Evolutionary conservation across 306 rosid species (phyloP), one percentile per base, ranked within the genome.

Genomic region (Abrus precatorius): DNA sequence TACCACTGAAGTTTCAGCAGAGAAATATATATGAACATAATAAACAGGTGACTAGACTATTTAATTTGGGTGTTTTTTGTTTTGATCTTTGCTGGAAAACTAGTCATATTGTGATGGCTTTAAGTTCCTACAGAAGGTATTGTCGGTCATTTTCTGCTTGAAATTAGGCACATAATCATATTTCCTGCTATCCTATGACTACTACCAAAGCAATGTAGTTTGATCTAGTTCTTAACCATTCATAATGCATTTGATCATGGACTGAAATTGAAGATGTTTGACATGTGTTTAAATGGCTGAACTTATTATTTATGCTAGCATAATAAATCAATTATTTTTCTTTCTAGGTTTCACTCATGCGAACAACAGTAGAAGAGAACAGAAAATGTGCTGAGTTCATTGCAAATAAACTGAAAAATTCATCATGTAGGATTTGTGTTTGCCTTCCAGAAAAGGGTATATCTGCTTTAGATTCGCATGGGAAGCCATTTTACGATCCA

Each of bases 371-470:
- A 61, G 92, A 90, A 3, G 98, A 95, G 90, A 95, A 88, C 90
- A 91, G 77, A 82, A 91, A 73, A 77, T 73, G 90, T 88, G 97
- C 97, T 67, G 76, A 84, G 9, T 95, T 95, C 74, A 95, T 92
- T 70, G 91, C 98, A 64, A 86, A 86, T 76, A 95, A 95, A 61
- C 85, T 95, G 66, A 90, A 95, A 72, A 91, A 76, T 45, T 87
- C 95, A 11, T 84, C 87, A 13, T 90, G 94, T 41, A 90, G 86
- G 85, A 84, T 91, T 13, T 38, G 89, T 79, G 93, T 92, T 79
- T 95, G 97, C 90, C 88, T 95, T 67, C 97, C 98, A 7, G 88
- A 90, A 83, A 91, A 91, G 71, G 98, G 98, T 68, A 27, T 95
- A 48, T 95, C 98, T 87, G 95, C 97, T 81, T 83, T 95, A 89